Conservation (phyloP, 495 filamentous ascomycete genomes). For the Pseudoneurospora amorphoporcata region DNA sequence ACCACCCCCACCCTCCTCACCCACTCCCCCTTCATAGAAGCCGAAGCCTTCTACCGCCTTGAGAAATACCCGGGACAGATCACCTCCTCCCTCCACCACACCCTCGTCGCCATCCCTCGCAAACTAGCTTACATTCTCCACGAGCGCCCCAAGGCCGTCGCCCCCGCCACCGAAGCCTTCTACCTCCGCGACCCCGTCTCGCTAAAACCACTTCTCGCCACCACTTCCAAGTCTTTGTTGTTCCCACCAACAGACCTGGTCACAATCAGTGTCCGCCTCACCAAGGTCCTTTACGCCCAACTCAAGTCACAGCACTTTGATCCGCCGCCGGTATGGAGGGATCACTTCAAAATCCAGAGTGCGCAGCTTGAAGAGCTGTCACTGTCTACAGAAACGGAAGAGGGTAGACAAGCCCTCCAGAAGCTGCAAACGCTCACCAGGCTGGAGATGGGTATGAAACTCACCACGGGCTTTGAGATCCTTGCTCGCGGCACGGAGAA, state of each 20-base stretch:
- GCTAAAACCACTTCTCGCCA: conserved; percentile 54
- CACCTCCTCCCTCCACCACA: conserved; percentile 57
- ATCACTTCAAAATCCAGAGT: conserved; percentile 15
- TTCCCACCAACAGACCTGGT: conserved; percentile 77
- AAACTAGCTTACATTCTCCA: conserved; percentile 75
- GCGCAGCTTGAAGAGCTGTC: conserved; percentile 1
- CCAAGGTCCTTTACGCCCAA: conserved; percentile 83
- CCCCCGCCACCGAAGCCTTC: conserved; percentile 80
- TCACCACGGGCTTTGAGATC: conserved; percentile 88
- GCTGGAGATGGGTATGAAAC: conserved; percentile 78
- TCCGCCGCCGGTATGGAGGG: conserved; percentile 53
- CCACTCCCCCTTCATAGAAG: conserved; percentile 61
- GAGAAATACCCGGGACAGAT: conserved; percentile 72
- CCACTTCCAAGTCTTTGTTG: conserved; percentile 18
- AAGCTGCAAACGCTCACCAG: conserved; percentile 29
- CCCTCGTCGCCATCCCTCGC: conserved; percentile 63
- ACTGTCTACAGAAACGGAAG: background rate
- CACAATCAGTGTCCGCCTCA: conserved; percentile 67
- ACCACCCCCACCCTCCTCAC: conserved; percentile 43
- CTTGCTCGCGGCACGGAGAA: conserved; percentile 55
- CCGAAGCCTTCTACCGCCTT: conserved; percentile 82
- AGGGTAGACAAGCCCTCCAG: conserved; percentile 7
- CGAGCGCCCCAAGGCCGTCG: conserved; percentile 58
- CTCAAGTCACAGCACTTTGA: conserved; percentile 81
- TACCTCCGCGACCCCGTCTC: conserved; percentile 82